A percentile compares a stretch with the other conserved stretches of the same genome.
Evolutionary conservation across 1,284 basidiomycete species (phyloP).

Genomic region (Ganoderma sinense): DNA sequence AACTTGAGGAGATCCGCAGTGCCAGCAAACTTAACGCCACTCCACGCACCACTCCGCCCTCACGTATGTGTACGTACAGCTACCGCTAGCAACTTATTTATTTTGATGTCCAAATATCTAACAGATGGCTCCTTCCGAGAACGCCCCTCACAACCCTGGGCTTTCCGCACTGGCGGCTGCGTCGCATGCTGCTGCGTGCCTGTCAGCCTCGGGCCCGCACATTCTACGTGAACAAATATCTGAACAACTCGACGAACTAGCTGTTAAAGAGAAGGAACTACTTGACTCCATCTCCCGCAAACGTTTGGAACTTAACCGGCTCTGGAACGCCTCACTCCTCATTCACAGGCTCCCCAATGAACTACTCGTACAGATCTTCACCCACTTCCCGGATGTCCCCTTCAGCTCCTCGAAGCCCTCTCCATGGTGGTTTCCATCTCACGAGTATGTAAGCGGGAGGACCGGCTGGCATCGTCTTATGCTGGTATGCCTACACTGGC

Average conservation of each 20-base stretch:
- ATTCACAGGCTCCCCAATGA: neutral
- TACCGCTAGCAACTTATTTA: too few species aligned
- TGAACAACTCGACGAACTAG: neutral
- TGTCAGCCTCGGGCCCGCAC: neutral
- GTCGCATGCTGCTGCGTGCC: too few species aligned
- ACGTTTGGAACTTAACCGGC: neutral
- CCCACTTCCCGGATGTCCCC: neutral
- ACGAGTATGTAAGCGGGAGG: too few species aligned
- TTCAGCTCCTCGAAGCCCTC: neutral
- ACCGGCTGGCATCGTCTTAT: constrained; percentile 5
- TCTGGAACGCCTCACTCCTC: neutral
- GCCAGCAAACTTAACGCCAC: too few species aligned
- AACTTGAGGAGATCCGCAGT: too few species aligned
- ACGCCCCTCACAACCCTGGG: too few species aligned
- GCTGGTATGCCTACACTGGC: constrained; percentile 15
- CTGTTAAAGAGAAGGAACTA: neutral
- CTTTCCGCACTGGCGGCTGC: too few species aligned
- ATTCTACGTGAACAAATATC: neutral
- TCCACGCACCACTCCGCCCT: too few species aligned
- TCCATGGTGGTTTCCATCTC: neutral
- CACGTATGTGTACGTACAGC: too few species aligned
- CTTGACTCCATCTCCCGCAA: neutral
- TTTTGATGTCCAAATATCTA: too few species aligned
- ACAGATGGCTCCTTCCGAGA: too few species aligned
- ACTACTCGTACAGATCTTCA: neutral